These are phyloP conservation scores for Prosopis cineraria DNA, from an alignment of 306 rosid species.

Conservation along the genomic window DNA sequence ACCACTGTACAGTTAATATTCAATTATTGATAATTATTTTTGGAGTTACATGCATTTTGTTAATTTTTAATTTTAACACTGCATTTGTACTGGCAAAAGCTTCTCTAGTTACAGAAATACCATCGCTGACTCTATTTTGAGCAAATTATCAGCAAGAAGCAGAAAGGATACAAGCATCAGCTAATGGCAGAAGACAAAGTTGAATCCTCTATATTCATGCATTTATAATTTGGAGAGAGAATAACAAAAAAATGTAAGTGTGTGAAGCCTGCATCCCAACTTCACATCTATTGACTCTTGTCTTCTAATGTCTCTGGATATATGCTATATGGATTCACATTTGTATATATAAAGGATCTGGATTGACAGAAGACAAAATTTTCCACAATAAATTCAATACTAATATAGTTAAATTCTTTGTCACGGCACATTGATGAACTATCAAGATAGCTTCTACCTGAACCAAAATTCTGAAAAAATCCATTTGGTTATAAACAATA, in stretches of 20 bases:
- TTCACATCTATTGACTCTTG: no score
- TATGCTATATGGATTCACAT: no score
- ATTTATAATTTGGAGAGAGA: not conserved
- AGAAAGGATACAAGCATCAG: not conserved
- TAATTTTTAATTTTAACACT: no score
- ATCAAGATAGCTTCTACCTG: not conserved
- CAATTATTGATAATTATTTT: not conserved
- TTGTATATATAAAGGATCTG: no score
- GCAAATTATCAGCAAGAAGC: slow-evolving; percentile 13
- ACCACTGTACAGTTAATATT: no score
- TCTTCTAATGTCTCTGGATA: no score
- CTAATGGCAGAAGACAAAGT: slow-evolving; percentile 8
- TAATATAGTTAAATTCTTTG: not conserved
- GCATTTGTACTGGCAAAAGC: no score
- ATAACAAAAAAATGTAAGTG: not conserved
- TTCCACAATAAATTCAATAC: not conserved
- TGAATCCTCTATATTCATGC: not conserved
- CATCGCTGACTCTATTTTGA: slow-evolving; percentile 17
- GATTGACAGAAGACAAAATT: slow-evolving; percentile 12
- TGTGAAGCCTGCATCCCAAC: no score
- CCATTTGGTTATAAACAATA: not conserved
- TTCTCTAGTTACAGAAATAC: slow-evolving; percentile 1
- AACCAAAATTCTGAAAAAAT: not conserved
- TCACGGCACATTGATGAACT: not conserved
- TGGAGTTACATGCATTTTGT: not conserved